A percentile compares a stretch with the other conserved stretches of the same genome.
Conservation (phyloP, 768 basidiomycete genomes). For the Boletus subcaerulescens region DNA sequence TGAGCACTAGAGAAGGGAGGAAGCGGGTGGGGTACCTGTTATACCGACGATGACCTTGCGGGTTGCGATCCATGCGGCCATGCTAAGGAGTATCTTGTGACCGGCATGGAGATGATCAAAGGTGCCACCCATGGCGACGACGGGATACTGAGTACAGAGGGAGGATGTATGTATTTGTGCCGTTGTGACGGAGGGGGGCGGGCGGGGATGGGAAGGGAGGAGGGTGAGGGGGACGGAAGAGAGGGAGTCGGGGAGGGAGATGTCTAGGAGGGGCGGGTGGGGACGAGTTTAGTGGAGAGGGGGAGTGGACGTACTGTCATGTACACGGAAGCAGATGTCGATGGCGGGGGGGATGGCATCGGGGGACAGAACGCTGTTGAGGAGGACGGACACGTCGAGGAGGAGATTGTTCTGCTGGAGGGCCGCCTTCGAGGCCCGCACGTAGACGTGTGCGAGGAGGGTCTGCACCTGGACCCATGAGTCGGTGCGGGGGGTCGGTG, state of each 20-base stretch:
- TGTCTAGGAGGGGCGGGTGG: conserved; percentile 12
- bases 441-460: conserved; percentile 81
- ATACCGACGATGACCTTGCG: conserved; percentile 88
- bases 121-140: conserved; percentile 89
- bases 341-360: conserved; percentile 38
- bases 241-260: conserved; percentile 43
- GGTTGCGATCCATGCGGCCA: conserved; percentile 80
- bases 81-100: conserved; percentile 94
- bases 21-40: conserved; percentile 51
- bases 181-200: not conserved
- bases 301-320: conserved; percentile 40
- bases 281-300: conserved; percentile 1
- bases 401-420: conserved; percentile 65
- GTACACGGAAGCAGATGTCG: conserved; percentile 42
- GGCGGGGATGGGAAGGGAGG: conserved; percentile 9
- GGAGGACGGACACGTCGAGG: conserved; percentile 74
- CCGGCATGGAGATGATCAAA: conserved; percentile 98
- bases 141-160: conserved; percentile 43
- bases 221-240: conserved; percentile 33
- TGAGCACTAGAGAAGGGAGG: conserved; percentile 8
- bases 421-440: conserved; percentile 76
- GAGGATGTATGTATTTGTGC: not conserved
- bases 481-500: conserved; percentile 38
- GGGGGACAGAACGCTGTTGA: conserved; percentile 53
- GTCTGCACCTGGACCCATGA: conserved; percentile 69